Base-by-base conservation (phyloP, 176 grass and related monocot species). In the Themeda triandra region DNA sequence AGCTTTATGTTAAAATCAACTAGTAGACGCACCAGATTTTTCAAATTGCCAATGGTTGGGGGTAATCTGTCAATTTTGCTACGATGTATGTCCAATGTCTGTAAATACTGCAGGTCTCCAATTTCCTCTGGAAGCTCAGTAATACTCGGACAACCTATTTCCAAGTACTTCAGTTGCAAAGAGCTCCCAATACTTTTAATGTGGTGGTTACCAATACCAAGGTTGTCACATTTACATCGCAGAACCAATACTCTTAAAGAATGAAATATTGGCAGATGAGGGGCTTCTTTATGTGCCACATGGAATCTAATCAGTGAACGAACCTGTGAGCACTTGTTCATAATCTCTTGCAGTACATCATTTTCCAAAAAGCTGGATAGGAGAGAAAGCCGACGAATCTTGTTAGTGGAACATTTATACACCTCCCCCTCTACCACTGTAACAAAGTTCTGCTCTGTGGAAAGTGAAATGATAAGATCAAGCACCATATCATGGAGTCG, bases 331-430 rank as follows among this genome's bases (percentile, higher is more conserved):
- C 75, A 78, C n/a, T 28, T 41, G 13, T 63, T 54, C 75, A 63
- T 63, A 28, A 78, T 78, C 11, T 78, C n/a, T 35, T 78, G 56
- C 14, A 78, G 23, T 2, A 63, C 13, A 27, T 63, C 56, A 63
- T 78, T 11, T 58, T 24, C 56, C 72, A 75, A 12, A 42, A 10
- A 42, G 30, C 32, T 59, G 13, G 75, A 63, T 63, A 60, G 35
- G 51, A 78, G 13, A 63, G 75, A 78, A n/a, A 78, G 23, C 54
- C 75, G 54, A 3, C 75, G 75, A 63, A 78, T 78, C 53, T 63
- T 78, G n/a, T 78, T 63, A 62, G 56, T 3, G 3, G 56, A n/a
- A 42, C 13, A 78, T 42, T 41, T 78, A 23, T 42, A 41, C 6
- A 27, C 35, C 18, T 63, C 21, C 33, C 75, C 53, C 18, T 77